A percentile compares a stretch with the other conserved stretches of the same genome.
Evolutionary conservation across 179 eudicot genomes (phyloP).

Genomic region (Amaranthus tricolor): DNA sequence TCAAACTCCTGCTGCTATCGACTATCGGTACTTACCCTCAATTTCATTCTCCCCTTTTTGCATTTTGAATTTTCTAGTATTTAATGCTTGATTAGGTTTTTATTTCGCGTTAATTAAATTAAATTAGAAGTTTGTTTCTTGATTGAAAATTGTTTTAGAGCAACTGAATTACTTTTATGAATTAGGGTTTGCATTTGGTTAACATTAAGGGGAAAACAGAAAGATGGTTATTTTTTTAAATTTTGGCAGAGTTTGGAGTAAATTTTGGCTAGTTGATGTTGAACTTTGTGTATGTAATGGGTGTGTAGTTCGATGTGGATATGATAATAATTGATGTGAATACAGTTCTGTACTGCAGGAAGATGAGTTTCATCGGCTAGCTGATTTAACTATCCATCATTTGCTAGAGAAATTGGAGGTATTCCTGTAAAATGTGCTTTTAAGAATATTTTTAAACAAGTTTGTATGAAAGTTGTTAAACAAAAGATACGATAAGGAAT

Average conservation of each 20-base stretch:
- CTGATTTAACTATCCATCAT: constrained; percentile 79
- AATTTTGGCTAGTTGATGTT: background rate
- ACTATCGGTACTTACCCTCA: constrained; percentile 47
- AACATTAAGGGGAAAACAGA: background rate
- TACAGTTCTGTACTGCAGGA: constrained; percentile 79
- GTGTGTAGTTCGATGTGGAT: background rate
- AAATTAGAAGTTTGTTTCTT: background rate
- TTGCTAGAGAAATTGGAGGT: constrained; percentile 93
- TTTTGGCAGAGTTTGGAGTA: background rate
- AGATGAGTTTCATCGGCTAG: constrained; percentile 76
- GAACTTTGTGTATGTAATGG: background rate
- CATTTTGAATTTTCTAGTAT: background rate
- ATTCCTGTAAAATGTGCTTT: background rate
- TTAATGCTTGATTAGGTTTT: background rate
- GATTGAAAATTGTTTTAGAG: background rate
- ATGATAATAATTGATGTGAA: constrained; percentile 42
- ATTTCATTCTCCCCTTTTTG: background rate
- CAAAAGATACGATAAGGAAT: background rate
- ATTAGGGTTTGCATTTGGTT: background rate
- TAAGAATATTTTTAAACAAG: background rate
- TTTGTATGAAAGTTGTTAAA: background rate
- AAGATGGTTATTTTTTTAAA: background rate
- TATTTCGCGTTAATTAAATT: background rate
- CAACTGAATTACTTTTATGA: background rate
- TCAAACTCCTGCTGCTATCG: constrained; percentile 48